These are phyloP conservation scores for Gautieria morchelliformis DNA, from an alignment of 768 basidiomycete genomes.

Conservation along the genomic window DNA sequence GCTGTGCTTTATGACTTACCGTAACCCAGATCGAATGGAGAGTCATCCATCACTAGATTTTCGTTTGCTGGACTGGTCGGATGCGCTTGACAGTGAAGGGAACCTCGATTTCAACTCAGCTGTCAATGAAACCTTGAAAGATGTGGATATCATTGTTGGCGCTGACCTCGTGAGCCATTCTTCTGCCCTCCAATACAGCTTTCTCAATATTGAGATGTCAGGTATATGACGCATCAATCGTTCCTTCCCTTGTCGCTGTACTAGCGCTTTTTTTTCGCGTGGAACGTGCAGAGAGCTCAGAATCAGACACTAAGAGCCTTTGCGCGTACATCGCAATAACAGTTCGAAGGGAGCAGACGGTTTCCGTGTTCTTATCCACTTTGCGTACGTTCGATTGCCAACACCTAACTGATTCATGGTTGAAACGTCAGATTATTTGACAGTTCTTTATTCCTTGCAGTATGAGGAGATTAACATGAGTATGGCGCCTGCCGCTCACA, in stretches of 20 bases:
- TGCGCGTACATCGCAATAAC: constrained; percentile 43
- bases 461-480: not conserved
- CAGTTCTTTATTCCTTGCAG: not conserved
- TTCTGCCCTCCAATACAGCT: not conserved
- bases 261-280: constrained; percentile 27
- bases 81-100: constrained; percentile 33
- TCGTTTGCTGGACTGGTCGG: constrained; percentile 55
- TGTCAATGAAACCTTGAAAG: constrained; percentile 27
- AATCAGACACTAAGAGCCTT: constrained; percentile 8
- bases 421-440: not conserved
- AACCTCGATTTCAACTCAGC: constrained; percentile 18
- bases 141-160: constrained; percentile 55
- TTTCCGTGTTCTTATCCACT: constrained; percentile 29
- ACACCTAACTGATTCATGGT: not conserved
- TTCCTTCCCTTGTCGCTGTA: constrained; percentile 45
- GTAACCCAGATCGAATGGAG: not conserved
- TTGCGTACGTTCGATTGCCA: not conserved
- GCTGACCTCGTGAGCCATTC: constrained; percentile 48
- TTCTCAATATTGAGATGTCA: constrained; percentile 21
- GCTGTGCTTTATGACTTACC: not conserved
- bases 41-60: constrained; percentile 33
- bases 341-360: constrained; percentile 46
- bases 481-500: not conserved
- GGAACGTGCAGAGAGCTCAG: not conserved
- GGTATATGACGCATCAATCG: constrained; percentile 60